Conservation (phyloP, 2,329 filamentous ascomycete species). For the Colletotrichum magnum region DNA sequence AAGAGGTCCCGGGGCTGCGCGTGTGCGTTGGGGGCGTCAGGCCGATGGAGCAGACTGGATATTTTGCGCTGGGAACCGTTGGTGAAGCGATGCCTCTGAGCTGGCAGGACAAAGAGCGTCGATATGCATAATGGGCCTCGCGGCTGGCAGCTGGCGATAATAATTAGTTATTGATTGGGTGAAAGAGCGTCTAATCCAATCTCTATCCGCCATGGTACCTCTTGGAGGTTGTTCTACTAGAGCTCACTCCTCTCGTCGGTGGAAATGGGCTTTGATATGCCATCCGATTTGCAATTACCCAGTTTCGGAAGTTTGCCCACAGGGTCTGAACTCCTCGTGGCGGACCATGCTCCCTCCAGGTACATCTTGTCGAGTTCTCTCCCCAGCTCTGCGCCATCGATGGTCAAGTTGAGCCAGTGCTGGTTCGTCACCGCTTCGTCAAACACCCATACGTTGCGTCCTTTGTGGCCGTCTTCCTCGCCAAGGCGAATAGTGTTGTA, state of each 20-base stretch:
- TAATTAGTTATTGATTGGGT: too few relatives aligned
- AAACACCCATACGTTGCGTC: conserved; percentile 58
- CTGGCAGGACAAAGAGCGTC: background rate
- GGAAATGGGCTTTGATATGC: background rate
- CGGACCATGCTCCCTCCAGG: conserved; percentile 45
- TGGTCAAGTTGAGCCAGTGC: conserved; percentile 54
- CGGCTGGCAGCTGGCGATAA: too few relatives aligned
- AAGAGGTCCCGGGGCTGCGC: background rate
- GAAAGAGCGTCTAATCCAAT: too few relatives aligned
- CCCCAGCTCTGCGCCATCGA: conserved; percentile 45
- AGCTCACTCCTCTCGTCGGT: background rate
- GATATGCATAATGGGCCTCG: background rate
- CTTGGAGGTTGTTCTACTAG: background rate
- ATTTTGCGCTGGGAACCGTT: background rate
- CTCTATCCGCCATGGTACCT: too few relatives aligned
- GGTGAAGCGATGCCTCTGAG: background rate
- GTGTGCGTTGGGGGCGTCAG: background rate
- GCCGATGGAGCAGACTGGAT: background rate
- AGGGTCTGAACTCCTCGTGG: conserved; percentile 8
- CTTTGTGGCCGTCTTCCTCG: conserved; percentile 45
- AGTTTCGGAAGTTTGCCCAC: conserved; percentile 10
- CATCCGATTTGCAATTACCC: conserved; percentile 18
- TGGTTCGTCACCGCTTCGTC: conserved; percentile 54
- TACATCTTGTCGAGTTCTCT: conserved; percentile 48
- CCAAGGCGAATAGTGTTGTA: conserved; percentile 54